Percentiles rank a stretch among this genome's conserved stretches.
phyloP scores from a whole-genome alignment of 441 rosid genomes.

The Capsella rubella region DNA sequence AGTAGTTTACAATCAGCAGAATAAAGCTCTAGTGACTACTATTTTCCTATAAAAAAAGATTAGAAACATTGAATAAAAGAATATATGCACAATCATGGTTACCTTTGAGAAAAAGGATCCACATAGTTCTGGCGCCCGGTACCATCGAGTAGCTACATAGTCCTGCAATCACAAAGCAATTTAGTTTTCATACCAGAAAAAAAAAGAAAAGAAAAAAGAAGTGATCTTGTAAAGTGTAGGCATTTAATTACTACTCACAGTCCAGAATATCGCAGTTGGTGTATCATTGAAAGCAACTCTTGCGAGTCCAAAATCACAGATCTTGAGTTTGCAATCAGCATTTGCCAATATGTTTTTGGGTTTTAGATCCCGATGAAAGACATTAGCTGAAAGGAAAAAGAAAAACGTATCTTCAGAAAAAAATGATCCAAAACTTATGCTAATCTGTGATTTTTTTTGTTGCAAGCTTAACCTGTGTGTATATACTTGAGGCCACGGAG shows the following conservation, averaged over 20 bases:
- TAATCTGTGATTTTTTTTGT: not conserved
- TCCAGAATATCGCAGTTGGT: conserved; percentile 97
- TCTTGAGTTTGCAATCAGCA: conserved; percentile 96
- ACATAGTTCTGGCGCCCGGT: conserved; percentile 94
- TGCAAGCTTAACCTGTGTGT: conserved; percentile 76
- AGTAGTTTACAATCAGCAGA: not conserved
- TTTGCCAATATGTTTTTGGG: conserved; percentile 95
- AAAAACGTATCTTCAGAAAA: not conserved
- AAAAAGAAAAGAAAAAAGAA: not conserved
- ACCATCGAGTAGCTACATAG: conserved; percentile 98
- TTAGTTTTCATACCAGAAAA: not conserved
- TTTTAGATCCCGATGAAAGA: conserved; percentile 90
- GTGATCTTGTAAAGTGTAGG: not conserved
- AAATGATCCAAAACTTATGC: conserved; percentile 18
- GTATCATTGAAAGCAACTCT: conserved; percentile 96
- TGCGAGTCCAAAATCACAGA: conserved; percentile 97
- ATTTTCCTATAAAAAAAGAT: not conserved
- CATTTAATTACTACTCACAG: conserved; percentile 55
- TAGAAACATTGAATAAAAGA: not conserved
- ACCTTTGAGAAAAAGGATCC: conserved; percentile 98
- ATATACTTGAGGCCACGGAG: conserved; percentile 95
- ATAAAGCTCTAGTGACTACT: not conserved
- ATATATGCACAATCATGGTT: conserved; percentile 21
- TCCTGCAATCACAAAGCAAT: conserved; percentile 55
- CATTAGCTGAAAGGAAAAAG: conserved; percentile 68